Evolutionary conservation across 2,329 filamentous ascomycete species (phyloP).

Genomic region (Zarea fungicola): DNA sequence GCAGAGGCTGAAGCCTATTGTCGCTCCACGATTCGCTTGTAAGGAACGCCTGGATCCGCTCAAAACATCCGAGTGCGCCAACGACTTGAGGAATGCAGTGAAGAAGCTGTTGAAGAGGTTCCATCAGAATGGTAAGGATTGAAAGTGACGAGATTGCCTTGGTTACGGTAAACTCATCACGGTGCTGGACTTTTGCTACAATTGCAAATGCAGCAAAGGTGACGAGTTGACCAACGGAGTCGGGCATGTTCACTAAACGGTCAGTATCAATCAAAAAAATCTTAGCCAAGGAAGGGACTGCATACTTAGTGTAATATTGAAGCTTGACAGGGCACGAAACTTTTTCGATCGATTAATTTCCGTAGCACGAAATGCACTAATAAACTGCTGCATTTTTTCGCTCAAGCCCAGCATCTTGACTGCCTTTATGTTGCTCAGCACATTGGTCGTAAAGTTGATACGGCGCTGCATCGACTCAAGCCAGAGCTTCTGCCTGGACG

Average conservation of each 20-base stretch:
- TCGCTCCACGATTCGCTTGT: not conserved
- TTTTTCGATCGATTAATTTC: constrained; percentile 9
- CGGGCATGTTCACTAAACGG: constrained; percentile 3
- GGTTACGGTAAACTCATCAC: constrained; percentile 7
- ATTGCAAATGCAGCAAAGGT: constrained; percentile 12
- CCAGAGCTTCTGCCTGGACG: constrained; percentile 3
- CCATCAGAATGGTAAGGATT: constrained; percentile 1
- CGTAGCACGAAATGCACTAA: too few relatives aligned
- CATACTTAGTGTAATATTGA: constrained; percentile 11
- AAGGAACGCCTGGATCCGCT: constrained; percentile 9
- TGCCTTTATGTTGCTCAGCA: constrained; percentile 2
- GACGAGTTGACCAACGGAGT: not conserved
- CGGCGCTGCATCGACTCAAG: constrained; percentile 9
- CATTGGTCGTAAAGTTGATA: constrained; percentile 11
- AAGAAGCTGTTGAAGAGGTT: constrained; percentile 5
- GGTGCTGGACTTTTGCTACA: not conserved
- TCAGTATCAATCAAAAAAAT: too few relatives aligned
- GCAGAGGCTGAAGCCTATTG: not conserved
- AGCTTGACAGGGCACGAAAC: constrained; percentile 8
- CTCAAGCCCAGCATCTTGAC: constrained; percentile 9
- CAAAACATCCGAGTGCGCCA: constrained; percentile 9
- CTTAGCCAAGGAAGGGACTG: too few relatives aligned
- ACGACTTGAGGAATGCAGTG: not conserved
- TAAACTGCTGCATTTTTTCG: constrained; percentile 5
- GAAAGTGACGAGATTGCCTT: constrained; percentile 12